Evolutionary conservation across 2,329 filamentous ascomycete genomes (phyloP), one percentile per base, ranked within the genome.

Genomic region (Penicillium sumatraense): DNA sequence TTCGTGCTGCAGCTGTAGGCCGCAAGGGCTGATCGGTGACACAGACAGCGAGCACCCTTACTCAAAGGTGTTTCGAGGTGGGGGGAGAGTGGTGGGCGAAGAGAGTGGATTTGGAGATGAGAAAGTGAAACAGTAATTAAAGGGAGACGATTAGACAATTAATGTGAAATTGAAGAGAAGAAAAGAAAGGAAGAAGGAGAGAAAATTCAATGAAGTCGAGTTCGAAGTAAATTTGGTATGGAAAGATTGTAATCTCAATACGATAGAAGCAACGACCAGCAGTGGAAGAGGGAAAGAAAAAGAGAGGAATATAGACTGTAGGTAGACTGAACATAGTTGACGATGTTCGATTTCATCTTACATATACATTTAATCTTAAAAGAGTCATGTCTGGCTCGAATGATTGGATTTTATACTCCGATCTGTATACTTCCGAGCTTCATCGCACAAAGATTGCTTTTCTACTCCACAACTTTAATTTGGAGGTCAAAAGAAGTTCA

Each of bases 1-100:
- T 27, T 46, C 16, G 14, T 29, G 27, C 16, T 47, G 48, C 53
- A 48, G 45, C 36, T 44, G 44, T 18, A 40, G 45, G 31, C 31
- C 31, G 50, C 41, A 60, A 60, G 55, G 55, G 48, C 41, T 31
- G 26, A 21, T 26, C 26, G 40, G 53, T 56, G 36, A 51, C 49
- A 52, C 53, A 51, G 26, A 40, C 48, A 44, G 29, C 31, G 16
- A 5, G 5, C 49, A 24, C 50, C 51, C 51, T 53, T 53, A 48
- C 42, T 42, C 26, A 16, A n/a, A 23, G 23, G 10, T 31, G 16
- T 31, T 46, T 20, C 23, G 40, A 16, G 40, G 40, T 26, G 21
- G 24, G 40, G 14, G 18, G 21, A n/a, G 21, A 27, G 40, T 14
- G 40, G 21, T 18, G 16, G 35, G 16, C 16, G 5, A 38, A 38